Evolutionary conservation across 768 basidiomycete species (phyloP), one percentile per base, ranked within the genome.

Genomic region (Galerina marginata): DNA sequence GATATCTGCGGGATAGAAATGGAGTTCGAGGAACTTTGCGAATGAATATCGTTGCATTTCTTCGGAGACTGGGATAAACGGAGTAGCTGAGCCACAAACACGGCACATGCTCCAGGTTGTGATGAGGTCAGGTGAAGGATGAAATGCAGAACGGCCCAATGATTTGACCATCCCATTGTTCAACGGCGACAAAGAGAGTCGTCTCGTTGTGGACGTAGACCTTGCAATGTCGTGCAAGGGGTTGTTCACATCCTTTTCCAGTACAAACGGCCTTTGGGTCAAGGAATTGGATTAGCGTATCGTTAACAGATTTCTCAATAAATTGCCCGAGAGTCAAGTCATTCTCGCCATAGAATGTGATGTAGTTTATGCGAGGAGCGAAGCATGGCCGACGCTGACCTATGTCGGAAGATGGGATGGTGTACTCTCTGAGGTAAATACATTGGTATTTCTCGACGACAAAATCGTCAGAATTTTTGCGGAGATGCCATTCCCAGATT

Each of bases 41-140:
- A 98, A 96, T 4, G 96, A 98, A 71, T 96, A 95, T 57, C 90
- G 81, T 68, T 93, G 91, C 83, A 96, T 95, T 72, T 96, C 95
- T 66, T 93, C 90, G 2, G 93, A 93, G 40, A 94, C 87, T 5
- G 89, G 90, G 65, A 95, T 91, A 75, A 95, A 92, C 2, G 93
- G 92, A 2, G 93, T 95, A 1, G 89, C 89, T 5, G 81, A 90
- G 33, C 84, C 88, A 71, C 87, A 93, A 25, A 89, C 75, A 58
- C 89, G 85, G 74, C 97, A 99, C 6, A 86, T 83, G 68, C 90
- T 94, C 92, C 93, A 98, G 4, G 96, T 96, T 25, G 91, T 94
- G 68, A 97, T 89, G 58, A 86, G 81, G 51, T 95, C 91, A 1
- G 88, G 87, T 4, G 88, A 78, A 23, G 86, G 86, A 47, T 77